These are phyloP conservation scores for Phanerodontia chrysosporium DNA, from an alignment of 768 basidiomycete genomes.

Conservation along the genomic window DNA sequence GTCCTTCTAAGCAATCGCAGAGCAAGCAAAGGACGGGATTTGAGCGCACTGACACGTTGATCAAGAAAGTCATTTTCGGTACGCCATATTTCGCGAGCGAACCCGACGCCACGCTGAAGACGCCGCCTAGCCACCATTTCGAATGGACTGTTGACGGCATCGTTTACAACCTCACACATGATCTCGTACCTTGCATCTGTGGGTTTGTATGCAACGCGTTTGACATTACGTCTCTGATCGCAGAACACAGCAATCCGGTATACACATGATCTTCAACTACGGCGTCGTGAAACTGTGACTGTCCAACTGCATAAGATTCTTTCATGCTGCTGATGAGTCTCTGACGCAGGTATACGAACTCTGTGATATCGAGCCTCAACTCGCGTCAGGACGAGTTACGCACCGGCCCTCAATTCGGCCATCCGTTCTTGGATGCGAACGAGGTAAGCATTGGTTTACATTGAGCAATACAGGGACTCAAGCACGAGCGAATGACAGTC, in stretches of 20 bases:
- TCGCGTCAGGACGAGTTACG: slow-evolving; percentile 1
- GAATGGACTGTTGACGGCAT: slow-evolving; percentile 11
- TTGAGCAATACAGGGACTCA: background rate
- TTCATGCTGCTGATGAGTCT: too few relatives aligned
- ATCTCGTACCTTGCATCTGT: slow-evolving; percentile 9
- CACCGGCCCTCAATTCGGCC: background rate
- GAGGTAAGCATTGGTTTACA: background rate
- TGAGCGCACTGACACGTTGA: slow-evolving; percentile 4
- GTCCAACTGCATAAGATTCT: background rate
- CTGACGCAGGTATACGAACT: slow-evolving; percentile 7
- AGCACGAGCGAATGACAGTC: too few relatives aligned
- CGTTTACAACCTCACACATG: slow-evolving; percentile 5
- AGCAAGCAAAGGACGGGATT: slow-evolving; percentile 13
- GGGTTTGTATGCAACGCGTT: background rate
- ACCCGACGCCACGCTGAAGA: background rate
- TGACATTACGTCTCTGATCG: background rate
- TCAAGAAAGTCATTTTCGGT: slow-evolving; percentile 14
- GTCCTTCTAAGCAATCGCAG: background rate
- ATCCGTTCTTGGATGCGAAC: background rate
- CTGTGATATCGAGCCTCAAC: slow-evolving; percentile 13
- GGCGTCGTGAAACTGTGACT: slow-evolving; percentile 5
- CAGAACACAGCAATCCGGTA: background rate
- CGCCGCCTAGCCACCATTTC: background rate
- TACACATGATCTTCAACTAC: slow-evolving; percentile 11
- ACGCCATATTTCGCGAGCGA: background rate